Conservation (phyloP, 305 asterid genomes). For the Solanum hybrid region DNA sequence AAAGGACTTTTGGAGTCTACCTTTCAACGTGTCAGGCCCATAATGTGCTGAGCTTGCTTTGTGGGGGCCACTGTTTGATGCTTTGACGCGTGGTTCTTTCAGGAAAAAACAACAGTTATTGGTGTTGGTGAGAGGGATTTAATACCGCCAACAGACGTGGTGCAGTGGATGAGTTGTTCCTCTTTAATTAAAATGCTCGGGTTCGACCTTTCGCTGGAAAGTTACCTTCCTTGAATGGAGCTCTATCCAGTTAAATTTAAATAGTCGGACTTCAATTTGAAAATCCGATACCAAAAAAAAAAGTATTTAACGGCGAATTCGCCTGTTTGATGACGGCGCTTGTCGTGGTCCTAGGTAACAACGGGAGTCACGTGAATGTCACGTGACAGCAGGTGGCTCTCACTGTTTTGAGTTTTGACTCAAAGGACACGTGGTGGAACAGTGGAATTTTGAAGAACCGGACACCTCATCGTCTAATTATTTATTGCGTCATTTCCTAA, state of each 20-base stretch:
- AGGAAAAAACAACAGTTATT: background rate
- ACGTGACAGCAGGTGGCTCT: background rate
- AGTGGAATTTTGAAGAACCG: background rate
- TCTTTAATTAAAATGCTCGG: background rate
- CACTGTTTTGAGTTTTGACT: background rate
- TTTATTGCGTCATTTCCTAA: background rate
- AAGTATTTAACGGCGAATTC: background rate
- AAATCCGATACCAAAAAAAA: no score
- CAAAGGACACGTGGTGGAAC: background rate
- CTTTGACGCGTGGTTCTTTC: constrained; percentile 17
- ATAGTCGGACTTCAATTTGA: background rate
- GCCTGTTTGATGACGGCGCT: background rate
- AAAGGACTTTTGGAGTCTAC: background rate
- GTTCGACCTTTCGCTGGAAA: background rate
- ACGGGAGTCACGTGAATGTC: background rate
- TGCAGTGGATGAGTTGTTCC: background rate
- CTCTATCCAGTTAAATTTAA: background rate
- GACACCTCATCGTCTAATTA: background rate
- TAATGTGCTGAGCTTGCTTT: background rate
- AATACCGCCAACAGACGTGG: background rate
- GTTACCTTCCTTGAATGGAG: background rate
- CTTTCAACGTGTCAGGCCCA: constrained; percentile 21
- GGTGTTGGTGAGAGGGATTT: background rate
- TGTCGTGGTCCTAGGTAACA: constrained; percentile 8
- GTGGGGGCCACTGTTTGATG: constrained; percentile 6